These are phyloP conservation scores for Punctularia strigosozonata DNA, from an alignment of 768 basidiomycete genomes.

Conservation along the genomic window DNA sequence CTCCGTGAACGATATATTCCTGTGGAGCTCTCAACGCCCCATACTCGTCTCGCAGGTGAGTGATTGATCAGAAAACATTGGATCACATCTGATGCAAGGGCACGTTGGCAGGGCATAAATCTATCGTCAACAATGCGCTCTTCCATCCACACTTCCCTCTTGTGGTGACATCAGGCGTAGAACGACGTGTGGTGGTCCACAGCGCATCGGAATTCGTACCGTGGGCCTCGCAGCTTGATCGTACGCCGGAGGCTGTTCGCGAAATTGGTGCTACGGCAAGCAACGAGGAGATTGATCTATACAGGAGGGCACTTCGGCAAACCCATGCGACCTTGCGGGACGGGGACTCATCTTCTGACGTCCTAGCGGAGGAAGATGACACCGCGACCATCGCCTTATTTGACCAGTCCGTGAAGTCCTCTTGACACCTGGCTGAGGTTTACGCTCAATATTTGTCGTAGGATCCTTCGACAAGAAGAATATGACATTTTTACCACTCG, in stretches of 20 bases:
- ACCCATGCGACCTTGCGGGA: conserved; percentile 24
- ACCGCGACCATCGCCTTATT: conserved; percentile 49
- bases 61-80: conserved; percentile 1
- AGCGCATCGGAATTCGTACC: conserved; percentile 48
- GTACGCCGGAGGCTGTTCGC: conserved; percentile 38
- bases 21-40: conserved; percentile 47
- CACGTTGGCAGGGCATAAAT: conserved; percentile 43
- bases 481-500: conserved; percentile 42
- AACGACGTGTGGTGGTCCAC: conserved; percentile 57
- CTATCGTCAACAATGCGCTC: conserved; percentile 64
- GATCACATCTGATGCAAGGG: background rate
- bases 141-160: conserved; percentile 64
- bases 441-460: no score
- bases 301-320: conserved; percentile 20
- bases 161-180: conserved; percentile 62
- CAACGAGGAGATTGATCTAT: no score
- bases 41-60: conserved; percentile 47
- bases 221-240: conserved; percentile 28
- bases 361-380: conserved; percentile 29
- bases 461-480: conserved; percentile 46
- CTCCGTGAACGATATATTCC: conserved; percentile 41
- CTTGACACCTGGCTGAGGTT: no score
- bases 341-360: conserved; percentile 14
- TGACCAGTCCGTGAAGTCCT: no score
- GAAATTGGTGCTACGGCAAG: no score